Conservation (phyloP, 306 rosid species). For the Ceratonia siliqua region DNA sequence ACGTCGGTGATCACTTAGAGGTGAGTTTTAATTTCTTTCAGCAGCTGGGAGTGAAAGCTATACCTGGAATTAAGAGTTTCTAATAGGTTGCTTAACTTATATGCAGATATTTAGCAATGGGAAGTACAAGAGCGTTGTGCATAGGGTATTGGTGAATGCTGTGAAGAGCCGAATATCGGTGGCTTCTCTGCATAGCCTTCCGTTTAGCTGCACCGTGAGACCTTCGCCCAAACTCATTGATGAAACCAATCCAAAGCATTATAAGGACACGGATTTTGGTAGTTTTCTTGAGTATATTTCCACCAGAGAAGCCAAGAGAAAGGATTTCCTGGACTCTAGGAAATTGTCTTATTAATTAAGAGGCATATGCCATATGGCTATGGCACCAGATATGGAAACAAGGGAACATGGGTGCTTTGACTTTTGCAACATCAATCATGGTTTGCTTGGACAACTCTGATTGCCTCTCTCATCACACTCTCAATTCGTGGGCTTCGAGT, state of each 20-base stretch:
- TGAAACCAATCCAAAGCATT: constrained; percentile 67
- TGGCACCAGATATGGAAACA: neutral
- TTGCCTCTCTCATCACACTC: neutral
- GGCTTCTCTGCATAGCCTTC: constrained; percentile 74
- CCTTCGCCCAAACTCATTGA: constrained; percentile 66
- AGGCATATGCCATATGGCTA: too few species aligned
- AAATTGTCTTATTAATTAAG: constrained; percentile 46
- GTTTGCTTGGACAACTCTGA: neutral
- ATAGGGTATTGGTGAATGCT: constrained; percentile 73
- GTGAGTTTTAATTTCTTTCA: too few species aligned
- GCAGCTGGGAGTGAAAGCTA: too few species aligned
- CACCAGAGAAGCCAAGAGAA: constrained; percentile 57
- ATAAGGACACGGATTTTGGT: constrained; percentile 66
- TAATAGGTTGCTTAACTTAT: neutral
- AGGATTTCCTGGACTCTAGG: constrained; percentile 75
- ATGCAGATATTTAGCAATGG: constrained; percentile 92
- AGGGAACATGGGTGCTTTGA: neutral
- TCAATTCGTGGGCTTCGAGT: neutral
- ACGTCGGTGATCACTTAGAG: constrained; percentile 96
- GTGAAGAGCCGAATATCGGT: constrained; percentile 55
- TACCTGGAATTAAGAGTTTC: too few species aligned
- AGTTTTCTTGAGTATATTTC: constrained; percentile 61
- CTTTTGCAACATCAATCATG: neutral
- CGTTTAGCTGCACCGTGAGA: constrained; percentile 44
- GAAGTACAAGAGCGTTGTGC: constrained; percentile 83